Evolutionary conservation across 1,284 basidiomycete genomes (phyloP).

Genomic region (Exobasidium cylindrosporum): DNA sequence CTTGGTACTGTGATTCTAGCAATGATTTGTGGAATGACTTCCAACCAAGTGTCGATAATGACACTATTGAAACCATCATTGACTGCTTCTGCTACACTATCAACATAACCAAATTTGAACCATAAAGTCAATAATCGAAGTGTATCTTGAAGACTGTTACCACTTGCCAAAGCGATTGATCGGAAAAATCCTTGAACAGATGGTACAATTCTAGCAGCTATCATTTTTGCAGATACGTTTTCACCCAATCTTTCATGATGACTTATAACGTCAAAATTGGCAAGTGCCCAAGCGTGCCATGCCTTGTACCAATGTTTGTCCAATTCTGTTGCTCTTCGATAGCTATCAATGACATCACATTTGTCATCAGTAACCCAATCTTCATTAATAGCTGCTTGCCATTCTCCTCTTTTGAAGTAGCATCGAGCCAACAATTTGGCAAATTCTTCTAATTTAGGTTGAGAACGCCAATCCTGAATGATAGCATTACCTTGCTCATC

Average conservation of each 20-base stretch:
- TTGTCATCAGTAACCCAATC: constrained; percentile 64
- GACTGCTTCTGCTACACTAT: constrained; percentile 87
- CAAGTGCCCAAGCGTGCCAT: constrained; percentile 97
- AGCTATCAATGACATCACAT: constrained; percentile 63
- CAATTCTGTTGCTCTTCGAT: constrained; percentile 82
- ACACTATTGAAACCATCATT: constrained; percentile 82
- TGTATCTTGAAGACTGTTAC: constrained; percentile 92
- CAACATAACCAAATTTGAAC: constrained; percentile 95
- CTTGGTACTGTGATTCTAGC: constrained; percentile 96
- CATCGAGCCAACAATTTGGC: constrained; percentile 89
- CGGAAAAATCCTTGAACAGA: constrained; percentile 93
- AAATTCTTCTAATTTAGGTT: constrained; percentile 64
- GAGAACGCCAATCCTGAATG: constrained; percentile 44
- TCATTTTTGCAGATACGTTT: constrained; percentile 69
- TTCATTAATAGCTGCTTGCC: constrained; percentile 77
- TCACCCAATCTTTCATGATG: constrained; percentile 59
- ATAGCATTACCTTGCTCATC: constrained; percentile 44
- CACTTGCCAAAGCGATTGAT: constrained; percentile 80
- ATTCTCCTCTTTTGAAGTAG: constrained; percentile 94
- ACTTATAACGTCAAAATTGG: constrained; percentile 87
- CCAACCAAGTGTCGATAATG: constrained; percentile 96
- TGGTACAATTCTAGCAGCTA: constrained; percentile 85
- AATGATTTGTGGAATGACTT: constrained; percentile 99
- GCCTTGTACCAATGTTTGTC: constrained; percentile 97
- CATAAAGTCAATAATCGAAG: constrained; percentile 89